Evolutionary conservation across 352 stramenopile species (phyloP), one percentile per base, ranked within the genome.

Genomic region (Thalassiosira exigua): DNA sequence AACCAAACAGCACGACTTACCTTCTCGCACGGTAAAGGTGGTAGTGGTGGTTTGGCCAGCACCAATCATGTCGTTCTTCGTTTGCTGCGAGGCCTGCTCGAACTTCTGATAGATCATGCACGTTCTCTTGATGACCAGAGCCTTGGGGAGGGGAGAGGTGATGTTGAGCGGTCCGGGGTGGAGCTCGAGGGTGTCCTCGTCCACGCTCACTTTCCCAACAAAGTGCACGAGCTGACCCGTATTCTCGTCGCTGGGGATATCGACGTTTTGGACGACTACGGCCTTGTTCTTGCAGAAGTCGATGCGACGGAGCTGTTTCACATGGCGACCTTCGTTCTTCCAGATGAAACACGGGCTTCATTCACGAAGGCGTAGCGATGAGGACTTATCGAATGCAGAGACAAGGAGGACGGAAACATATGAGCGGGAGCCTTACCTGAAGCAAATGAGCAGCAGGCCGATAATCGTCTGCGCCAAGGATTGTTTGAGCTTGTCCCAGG

Each of bases 41-140:
- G 79, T 87, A 3, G 79, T 87, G 14, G 73, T 81, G 0, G 79
- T 87, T 62, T 84, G 61, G 12, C 79, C 79, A 12, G 64, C 79
- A 58, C 79, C 79, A 29, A 87, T 61, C n/a, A 64, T 62, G 57
- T 84, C 69, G 41, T 79, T 84, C 58, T 84, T 71, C 1, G 70
- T 65, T 17, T 75, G n/a, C 44, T 81, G 69, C 3, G 54, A 14
- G 2, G 75, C 52, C 22, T 79, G 17, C 64, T 87, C 79, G 41
- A 84, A 81, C 50, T 78, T 84, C 69, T 87, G 79, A 42, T 79
- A 87, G 51, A 87, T 87, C 46, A 78, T 68, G 59, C 79, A 87
- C 7, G 79, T 87, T 30, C 79, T 32, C 33, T 79, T 84, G 22
- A 87, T 46, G 14, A 84, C 41, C 53, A 87, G 42, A 17, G 79